Evolutionary conservation across 179 eudicot species (phyloP), one percentile per base, ranked within the genome.

Genomic region (Corrigiola litoralis): DNA sequence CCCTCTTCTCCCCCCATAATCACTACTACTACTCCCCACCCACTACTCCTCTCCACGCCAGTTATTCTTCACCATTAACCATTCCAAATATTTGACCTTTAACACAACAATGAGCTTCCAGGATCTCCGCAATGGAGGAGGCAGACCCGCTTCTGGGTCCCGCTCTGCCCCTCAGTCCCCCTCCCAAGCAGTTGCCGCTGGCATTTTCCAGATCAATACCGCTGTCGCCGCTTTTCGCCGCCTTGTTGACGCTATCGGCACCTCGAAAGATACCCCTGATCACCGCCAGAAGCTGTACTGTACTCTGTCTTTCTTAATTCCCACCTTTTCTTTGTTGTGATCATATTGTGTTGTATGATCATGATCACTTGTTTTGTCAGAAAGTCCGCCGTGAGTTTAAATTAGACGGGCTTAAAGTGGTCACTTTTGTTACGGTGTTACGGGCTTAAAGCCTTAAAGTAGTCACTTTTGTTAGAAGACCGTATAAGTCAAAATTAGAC

Each of bases 151-250:
- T 11, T 68, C 83, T 0, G 53, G 80, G 37, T 42, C 71, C 4
- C 63, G 75, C 17, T 23, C 58, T 5, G 34, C 64, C 0, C 18
- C 77, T 38, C 82, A 77, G 37, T 66, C 72, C 31, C 79, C 84
- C 4, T 77, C 89, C 4, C 85, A 84, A 51, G 69, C 82, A 2
- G 84, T 84, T 18, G 82, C 82, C 62, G 79, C 84, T 59, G 86
- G 84, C 0, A 82, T 84, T 13, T 84, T 84, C 73, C 86, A 84
- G 82, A 81, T 82, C 89, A 84, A 84, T 73, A 84, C 84, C 32
- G 77, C 81, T 31, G 75, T 82, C 48, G 45, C 79, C 46, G 75
- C 80, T 28, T 84, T 84, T 67, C 79, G 86, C 20, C 77, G 89
- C 38, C 81, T 84, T 31, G 80, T 82, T 42, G 82, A 84, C 25